These are phyloP conservation scores for Malassezia nana DNA, from an alignment of 1,284 basidiomycete species.

Conservation along the genomic window DNA sequence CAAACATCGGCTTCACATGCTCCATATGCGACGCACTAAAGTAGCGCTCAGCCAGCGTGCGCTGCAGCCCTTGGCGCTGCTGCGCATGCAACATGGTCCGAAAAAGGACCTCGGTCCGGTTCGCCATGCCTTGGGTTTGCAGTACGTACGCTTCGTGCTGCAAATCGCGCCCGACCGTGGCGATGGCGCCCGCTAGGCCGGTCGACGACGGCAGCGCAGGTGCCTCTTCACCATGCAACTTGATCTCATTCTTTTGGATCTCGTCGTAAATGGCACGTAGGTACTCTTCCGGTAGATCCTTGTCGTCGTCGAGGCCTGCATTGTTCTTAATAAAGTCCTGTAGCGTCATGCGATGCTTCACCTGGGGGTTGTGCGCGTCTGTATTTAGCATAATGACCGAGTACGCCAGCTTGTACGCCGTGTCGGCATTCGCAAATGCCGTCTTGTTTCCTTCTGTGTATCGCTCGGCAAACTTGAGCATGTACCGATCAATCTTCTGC, in stretches of 20 bases:
- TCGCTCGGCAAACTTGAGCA: conserved; percentile 48
- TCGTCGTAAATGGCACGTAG: conserved; percentile 40
- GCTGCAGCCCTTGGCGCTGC: conserved; percentile 35
- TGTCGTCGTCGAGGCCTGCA: conserved; percentile 45
- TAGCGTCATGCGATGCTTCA: conserved; percentile 47
- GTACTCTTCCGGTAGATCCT: conserved; percentile 42
- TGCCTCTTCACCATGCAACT: conserved; percentile 47
- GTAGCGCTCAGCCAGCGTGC: conserved; percentile 44
- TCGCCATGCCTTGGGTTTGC: conserved; percentile 47
- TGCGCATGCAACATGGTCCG: conserved; percentile 47
- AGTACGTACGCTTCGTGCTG: conserved; percentile 46
- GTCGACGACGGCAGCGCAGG: conserved; percentile 17
- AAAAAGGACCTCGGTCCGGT: conserved; percentile 47
- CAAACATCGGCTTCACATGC: conserved; percentile 48
- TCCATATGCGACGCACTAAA: conserved; percentile 48
- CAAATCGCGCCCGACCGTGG: conserved; percentile 42
- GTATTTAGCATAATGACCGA: conserved; percentile 49
- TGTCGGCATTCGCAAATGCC: conserved; percentile 47
- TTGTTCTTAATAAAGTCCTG: conserved; percentile 48
- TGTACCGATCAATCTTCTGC: conserved; percentile 48
- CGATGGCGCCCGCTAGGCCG: conserved; percentile 40
- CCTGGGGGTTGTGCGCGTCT: conserved; percentile 47
- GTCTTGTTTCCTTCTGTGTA: conserved; percentile 43
- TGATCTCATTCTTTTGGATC: conserved; percentile 47
- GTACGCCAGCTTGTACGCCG: conserved; percentile 47